Conservation (phyloP, 2,329 filamentous ascomycete species). For the Fusarium verrucosum region DNA sequence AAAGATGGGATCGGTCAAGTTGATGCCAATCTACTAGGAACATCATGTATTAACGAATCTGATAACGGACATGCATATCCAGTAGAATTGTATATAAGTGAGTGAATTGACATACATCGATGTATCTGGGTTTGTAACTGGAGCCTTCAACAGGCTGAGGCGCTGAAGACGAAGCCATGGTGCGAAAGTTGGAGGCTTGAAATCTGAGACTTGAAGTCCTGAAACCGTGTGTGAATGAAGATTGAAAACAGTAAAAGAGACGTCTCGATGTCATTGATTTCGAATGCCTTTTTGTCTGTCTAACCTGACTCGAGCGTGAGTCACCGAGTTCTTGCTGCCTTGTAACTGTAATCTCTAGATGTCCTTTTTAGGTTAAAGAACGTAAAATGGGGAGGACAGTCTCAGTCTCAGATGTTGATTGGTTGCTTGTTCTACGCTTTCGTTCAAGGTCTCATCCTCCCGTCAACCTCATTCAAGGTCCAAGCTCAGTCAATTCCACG, state of each 20-base stretch:
- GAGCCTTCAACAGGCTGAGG: conserved; percentile 26
- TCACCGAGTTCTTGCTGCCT: conserved; percentile 29
- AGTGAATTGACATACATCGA: conserved; percentile 62
- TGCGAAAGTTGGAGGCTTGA: conserved; percentile 20
- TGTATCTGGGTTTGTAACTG: conserved; percentile 61
- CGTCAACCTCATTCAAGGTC: conserved; percentile 28
- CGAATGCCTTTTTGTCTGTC: neutral
- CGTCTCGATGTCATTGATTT: conserved; percentile 39
- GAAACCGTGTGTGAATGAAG: conserved; percentile 1
- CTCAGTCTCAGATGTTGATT: conserved; percentile 25
- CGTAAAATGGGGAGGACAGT: neutral
- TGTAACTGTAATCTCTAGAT: conserved; percentile 18
- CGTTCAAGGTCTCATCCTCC: conserved; percentile 33
- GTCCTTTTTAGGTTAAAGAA: conserved; percentile 1
- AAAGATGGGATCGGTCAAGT: conserved; percentile 92
- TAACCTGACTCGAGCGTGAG: conserved; percentile 11
- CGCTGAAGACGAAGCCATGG: conserved; percentile 44
- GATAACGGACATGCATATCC: conserved; percentile 9
- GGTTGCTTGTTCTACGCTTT: conserved; percentile 24
- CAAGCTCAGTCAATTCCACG: conserved; percentile 20
- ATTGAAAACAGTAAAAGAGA: conserved; percentile 24
- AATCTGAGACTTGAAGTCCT: conserved; percentile 8
- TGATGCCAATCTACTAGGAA: conserved; percentile 80
- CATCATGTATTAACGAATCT: conserved; percentile 31
- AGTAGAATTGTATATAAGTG: conserved; percentile 7